Base-by-base conservation (phyloP, 2,329 filamentous ascomycete genomes). In the Myriosclerotinia scirpicola region DNA sequence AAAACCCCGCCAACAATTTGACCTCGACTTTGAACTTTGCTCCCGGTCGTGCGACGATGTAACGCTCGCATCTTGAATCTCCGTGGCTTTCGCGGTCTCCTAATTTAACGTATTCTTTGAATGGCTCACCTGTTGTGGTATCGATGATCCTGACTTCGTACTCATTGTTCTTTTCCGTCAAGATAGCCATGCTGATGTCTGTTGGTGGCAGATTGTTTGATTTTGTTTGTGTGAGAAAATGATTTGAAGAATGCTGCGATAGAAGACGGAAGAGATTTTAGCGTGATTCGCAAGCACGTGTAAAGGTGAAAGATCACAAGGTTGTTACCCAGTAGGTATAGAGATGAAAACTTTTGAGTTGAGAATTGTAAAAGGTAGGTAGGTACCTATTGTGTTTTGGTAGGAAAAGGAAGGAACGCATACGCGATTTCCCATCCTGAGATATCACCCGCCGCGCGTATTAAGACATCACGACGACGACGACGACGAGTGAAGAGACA, bases 81-180 rank as follows among this genome's bases (percentile, higher is more conserved):
- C 60, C 26, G 9, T 11, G 55, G 12, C 50, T 62, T 36, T 67
- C 50, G 1, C 40, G 55, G 6, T 65, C 62, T 56, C 65, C 53
- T 7, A 67, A 3, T 20, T 60, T 67, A 40, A 68, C 38, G 58
- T 55, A 53, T 30, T 67, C 68, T 8, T 67, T 26, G 38, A 65
- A 67, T 8, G 40, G 48, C 3, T 56, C 61, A 3, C 15, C 15
- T 9, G 54, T 42, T 3, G 52, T 36, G 53, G 42, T 1, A 2
- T 62, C 22, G 34, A 56, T 54, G 5, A 69, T 42, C 20, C 40
- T 3, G 0, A 65, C 50, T 8, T 67, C 52, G 2, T 61, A 26
- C n/a, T 55, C n/a, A 17, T 66, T 54, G 1, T 7, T 30, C 0
- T n/a, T 26, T 26, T 40, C 54, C 14, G 52, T 36, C 3, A 38